Conservation (phyloP, 2,329 filamentous ascomycete genomes). For the Ascochyta clinopodiicola region DNA sequence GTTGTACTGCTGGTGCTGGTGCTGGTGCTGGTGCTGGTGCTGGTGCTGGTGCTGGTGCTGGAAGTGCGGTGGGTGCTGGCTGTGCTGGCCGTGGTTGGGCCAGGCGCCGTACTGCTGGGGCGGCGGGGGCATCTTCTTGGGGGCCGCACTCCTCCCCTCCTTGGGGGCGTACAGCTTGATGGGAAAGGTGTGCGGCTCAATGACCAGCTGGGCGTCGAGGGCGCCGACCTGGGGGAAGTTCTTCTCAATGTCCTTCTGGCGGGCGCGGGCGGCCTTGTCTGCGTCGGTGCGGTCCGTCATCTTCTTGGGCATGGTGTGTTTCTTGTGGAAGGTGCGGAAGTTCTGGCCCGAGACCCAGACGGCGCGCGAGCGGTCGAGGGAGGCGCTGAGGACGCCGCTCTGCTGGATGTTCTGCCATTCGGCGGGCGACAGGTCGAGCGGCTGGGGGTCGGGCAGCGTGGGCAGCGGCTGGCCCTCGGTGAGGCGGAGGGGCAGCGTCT, state of each 20-base stretch:
- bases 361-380: slow-evolving; percentile 73
- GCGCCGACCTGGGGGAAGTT: slow-evolving; percentile 47
- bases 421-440: slow-evolving; percentile 65
- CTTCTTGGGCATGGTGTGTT: slow-evolving; percentile 47
- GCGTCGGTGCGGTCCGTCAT: slow-evolving; percentile 69
- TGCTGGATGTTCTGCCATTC: slow-evolving; percentile 78
- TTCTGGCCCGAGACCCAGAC: slow-evolving; percentile 47
- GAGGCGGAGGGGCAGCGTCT: slow-evolving; percentile 66
- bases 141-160: slow-evolving; percentile 32
- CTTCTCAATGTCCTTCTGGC: slow-evolving; percentile 61
- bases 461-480: slow-evolving; percentile 72
- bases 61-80: slow-evolving; percentile 20
- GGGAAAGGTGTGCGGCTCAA: slow-evolving; percentile 82
- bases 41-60: slow-evolving; percentile 26
- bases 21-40: slow-evolving; percentile 33
- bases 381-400: slow-evolving; percentile 77
- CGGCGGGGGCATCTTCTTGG: slow-evolving; percentile 37
- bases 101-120: slow-evolving; percentile 41
- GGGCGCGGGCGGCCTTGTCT: slow-evolving; percentile 61
- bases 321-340: slow-evolving; percentile 48
- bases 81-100: slow-evolving; percentile 42
- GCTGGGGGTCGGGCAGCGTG: slow-evolving; percentile 71
- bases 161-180: slow-evolving; percentile 54
- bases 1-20: slow-evolving; percentile 25
- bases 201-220: slow-evolving; percentile 68